Evolutionary conservation across 305 asterid species (phyloP).

Genomic region (Plantago coronopus): DNA sequence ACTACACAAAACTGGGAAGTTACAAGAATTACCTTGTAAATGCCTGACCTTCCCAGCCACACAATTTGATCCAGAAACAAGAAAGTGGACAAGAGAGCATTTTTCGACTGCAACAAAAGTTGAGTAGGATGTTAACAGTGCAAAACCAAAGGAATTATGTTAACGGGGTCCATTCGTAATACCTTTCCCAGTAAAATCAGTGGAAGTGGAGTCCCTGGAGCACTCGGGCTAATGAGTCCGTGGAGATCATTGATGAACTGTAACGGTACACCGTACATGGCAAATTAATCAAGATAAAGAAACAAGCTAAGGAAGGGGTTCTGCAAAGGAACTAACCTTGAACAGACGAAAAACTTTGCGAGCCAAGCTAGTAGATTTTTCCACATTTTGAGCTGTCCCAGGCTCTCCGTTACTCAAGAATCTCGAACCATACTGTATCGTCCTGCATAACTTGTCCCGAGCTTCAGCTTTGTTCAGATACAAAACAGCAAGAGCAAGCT

Average conservation of each 20-base stretch:
- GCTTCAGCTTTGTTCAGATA: slow-evolving; percentile 92
- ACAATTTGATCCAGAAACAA: slow-evolving; percentile 88
- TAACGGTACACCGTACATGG: slow-evolving; percentile 13
- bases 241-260: slow-evolving; percentile 95
- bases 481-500: slow-evolving; percentile 81
- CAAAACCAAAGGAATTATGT: background rate
- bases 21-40: slow-evolving; percentile 58
- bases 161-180: background rate
- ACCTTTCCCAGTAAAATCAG: slow-evolving; percentile 88
- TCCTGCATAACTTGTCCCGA: slow-evolving; percentile 95
- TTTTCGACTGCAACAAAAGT: slow-evolving; percentile 63
- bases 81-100: slow-evolving; percentile 81
- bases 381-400: slow-evolving; percentile 88
- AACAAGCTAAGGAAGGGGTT: background rate
- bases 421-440: slow-evolving; percentile 88
- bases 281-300: background rate
- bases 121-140: slow-evolving; percentile 12
- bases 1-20: slow-evolving; percentile 8
- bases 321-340: slow-evolving; percentile 46
- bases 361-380: slow-evolving; percentile 85
- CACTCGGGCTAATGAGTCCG: slow-evolving; percentile 72
- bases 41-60: slow-evolving; percentile 93
- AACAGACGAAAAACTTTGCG: slow-evolving; percentile 93
- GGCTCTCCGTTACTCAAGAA: slow-evolving; percentile 87
- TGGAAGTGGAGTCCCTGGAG: slow-evolving; percentile 89